Evolutionary conservation across 2,329 filamentous ascomycete genomes (phyloP), one percentile per base, ranked within the genome.

Genomic region (Epicoccum sorghinum): DNA sequence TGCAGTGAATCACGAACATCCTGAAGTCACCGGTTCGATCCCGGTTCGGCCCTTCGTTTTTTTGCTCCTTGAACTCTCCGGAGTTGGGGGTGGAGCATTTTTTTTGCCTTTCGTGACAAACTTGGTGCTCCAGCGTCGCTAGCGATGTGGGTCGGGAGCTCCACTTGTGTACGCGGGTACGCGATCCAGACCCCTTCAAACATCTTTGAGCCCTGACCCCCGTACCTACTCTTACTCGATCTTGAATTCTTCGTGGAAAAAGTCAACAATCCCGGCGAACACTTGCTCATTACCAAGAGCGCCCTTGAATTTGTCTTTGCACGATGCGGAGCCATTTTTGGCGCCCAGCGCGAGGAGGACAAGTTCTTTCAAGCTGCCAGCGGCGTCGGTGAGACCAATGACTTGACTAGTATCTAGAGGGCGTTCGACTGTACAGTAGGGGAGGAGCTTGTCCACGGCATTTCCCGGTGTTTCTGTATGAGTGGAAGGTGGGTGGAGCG

Each of bases 221-320:
- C 27, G 27, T 7, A 6, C 9, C 6, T 9, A 7, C 9, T 9
- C 27, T 14, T 44, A 57, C 24, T 62, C 54, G 12, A 69, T 37
- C 49, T 69, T 66, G 60, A 65, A 75, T 55, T 75, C 72, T 3
- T 69, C 67, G 7, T 24, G 41, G 41, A 70, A 75, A 55, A 75
- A 75, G 14, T 72, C 68, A 1, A 64, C 56, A 32, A 75, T 57
- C 12, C 60, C 57, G 7, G 27, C 23, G 13, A 67, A 59, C 24
- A 40, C 57, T 10, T 55, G 46, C 25, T 63, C 55, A 8, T 7
- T 25, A 0, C 70, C 73, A 22, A 75, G 50, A 6, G 66, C 62
- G 8, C 32, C 25, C 37, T 60, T 57, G n/a, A 74, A 38, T 33
- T 18, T 60, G 23, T 40, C 50, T 24, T 49, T 44, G 38, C 53